Evolutionary conservation across 768 basidiomycete genomes (phyloP), one percentile per base, ranked within the genome.

Genomic region (Phaeotremella fagi): DNA sequence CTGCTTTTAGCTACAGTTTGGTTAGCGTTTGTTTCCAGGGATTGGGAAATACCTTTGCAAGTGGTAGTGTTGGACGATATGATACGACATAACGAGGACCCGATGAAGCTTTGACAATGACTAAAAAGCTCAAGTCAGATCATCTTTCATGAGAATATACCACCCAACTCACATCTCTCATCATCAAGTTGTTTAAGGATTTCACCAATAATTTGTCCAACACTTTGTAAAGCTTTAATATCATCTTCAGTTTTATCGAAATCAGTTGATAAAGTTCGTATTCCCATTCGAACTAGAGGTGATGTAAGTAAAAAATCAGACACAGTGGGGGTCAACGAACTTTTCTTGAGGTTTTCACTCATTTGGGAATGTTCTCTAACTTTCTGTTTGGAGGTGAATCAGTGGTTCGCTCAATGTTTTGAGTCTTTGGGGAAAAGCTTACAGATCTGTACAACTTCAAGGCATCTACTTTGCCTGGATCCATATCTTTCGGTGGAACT

Each of bases 21-120:
- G 35, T 20, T 44, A 38, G 45, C 20, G 23, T 14, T 23, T 23
- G 25, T 33, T 1, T 22, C 45, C 4, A 16, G 11, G 20, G 5
- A 2, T 46, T 14, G 29, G 12, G 33, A 14, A 46, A 45, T 16
- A 76, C 75, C 60, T 76, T 76, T 25, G 82, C 80, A 42, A 84
- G 85, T n/a, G 91, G 89, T 42, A 98, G 81, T 12, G 91, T 83
- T 6, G 90, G 91, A 38, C 95, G 84, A 74, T 89, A 98, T 1
- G 94, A 97, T 14, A 99, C 95, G 26, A 98, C 94, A 72, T 99
- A 99, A 65, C 95, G 87, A 26, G 95, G 95, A 4, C 95, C 95
- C 18, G 90, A 94, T 0, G 92, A 97, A 0, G 94, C 92, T 76
- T 99, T 99, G 60, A 99, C 95, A 63, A 99, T 99, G 76, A 98